These are phyloP conservation scores for Metarhizium guizhouense DNA, from an alignment of 2,329 filamentous ascomycete species.

Conservation along the genomic window DNA sequence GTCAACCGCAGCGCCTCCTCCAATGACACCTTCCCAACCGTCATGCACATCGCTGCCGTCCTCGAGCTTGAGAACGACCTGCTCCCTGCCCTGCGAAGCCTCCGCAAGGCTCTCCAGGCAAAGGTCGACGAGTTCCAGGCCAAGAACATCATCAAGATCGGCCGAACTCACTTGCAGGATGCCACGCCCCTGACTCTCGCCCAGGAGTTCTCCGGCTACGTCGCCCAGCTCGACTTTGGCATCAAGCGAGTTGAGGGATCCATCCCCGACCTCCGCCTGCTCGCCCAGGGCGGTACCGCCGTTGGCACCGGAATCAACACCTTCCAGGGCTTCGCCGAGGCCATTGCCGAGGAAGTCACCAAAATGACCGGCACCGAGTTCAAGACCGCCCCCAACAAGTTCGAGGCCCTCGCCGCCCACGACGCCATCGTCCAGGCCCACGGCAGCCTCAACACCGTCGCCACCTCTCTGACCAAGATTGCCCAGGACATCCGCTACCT, in stretches of 20 bases:
- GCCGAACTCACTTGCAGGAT: conserved; percentile 93
- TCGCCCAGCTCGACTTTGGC: conserved; percentile 85
- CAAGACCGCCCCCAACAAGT: conserved; percentile 97
- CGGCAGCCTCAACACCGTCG: conserved; percentile 87
- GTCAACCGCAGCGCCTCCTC: conserved; percentile 99
- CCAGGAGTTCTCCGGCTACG: conserved; percentile 97
- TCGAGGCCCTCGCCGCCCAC: conserved; percentile 91
- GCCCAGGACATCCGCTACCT: conserved; percentile 97
- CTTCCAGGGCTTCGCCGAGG: conserved; percentile 90
- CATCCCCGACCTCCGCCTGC: conserved; percentile 73
- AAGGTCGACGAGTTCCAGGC: conserved; percentile 83
- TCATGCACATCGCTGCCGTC: conserved; percentile 98
- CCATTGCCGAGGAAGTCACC: conserved; percentile 80
- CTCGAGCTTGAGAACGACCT: conserved; percentile 84
- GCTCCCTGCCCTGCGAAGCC: conserved; percentile 70
- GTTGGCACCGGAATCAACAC: conserved; percentile 98
- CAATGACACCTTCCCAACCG: conserved; percentile 98
- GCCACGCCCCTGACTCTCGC: conserved; percentile 91
- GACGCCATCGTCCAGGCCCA: conserved; percentile 93
- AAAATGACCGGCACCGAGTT: conserved; percentile 92
- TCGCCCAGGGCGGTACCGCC: conserved; percentile 93
- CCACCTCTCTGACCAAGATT: conserved; percentile 90
- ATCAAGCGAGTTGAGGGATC: conserved; percentile 77
- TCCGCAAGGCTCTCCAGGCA: conserved; percentile 74
- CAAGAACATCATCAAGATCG: conserved; percentile 95